These are phyloP conservation scores for Amanita inopinata DNA, from an alignment of 768 basidiomycete species.

Conservation along the genomic window DNA sequence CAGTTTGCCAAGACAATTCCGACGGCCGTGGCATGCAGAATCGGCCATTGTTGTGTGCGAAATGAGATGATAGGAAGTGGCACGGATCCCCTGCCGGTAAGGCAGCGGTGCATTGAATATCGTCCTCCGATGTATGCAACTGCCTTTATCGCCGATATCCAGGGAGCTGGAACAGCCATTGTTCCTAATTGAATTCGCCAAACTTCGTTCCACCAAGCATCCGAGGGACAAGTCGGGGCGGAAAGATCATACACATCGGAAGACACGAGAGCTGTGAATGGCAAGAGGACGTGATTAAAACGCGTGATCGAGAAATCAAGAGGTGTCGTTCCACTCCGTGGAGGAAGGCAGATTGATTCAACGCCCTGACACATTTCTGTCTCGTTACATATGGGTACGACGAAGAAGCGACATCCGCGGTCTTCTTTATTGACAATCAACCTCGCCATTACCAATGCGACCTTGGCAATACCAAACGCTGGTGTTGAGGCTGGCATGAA, in stretches of 20 bases:
- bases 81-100: conserved; percentile 31
- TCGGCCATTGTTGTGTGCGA: conserved; percentile 56
- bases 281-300: conserved; percentile 45
- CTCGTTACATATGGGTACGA: conserved; percentile 46
- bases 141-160: conserved; percentile 42
- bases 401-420: conserved; percentile 41
- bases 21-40: conserved; percentile 42
- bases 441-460: conserved; percentile 48
- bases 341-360: conserved; percentile 37
- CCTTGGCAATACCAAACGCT: conserved; percentile 40
- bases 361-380: conserved; percentile 45
- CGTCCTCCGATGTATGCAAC: conserved; percentile 46
- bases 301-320: conserved; percentile 49
- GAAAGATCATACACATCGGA: conserved; percentile 32
- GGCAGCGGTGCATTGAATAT: conserved; percentile 46
- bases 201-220: conserved; percentile 47
- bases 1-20: conserved; percentile 41
- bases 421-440: conserved; percentile 42
- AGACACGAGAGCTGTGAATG: conserved; percentile 37
- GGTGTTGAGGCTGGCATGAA: conserved; percentile 55
- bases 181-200: conserved; percentile 49
- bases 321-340: conserved; percentile 42
- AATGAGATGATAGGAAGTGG: conserved; percentile 50
- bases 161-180: conserved; percentile 37
- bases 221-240: conserved; percentile 28